These are phyloP conservation scores for Podospora fimiseda DNA, from an alignment of 495 filamentous ascomycete species.

Conservation along the genomic window DNA sequence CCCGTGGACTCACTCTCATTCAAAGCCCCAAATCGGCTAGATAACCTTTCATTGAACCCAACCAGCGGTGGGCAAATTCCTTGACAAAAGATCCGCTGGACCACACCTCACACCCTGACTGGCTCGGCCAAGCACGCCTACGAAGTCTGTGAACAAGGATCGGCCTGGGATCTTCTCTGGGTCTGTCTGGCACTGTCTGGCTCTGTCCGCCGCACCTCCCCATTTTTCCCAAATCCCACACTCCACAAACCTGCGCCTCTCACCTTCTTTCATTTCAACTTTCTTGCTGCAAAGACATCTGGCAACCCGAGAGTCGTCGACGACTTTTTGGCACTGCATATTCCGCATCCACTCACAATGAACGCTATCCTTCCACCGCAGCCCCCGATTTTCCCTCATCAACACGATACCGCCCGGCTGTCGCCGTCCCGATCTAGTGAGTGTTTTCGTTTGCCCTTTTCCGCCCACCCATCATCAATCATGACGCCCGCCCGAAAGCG, in stretches of 20 bases:
- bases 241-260: slow-evolving; percentile 17
- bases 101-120: slow-evolving; percentile 32
- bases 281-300: neutral
- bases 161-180: slow-evolving; percentile 17
- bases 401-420: slow-evolving; percentile 62
- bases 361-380: slow-evolving; percentile 47
- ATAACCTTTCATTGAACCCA: neutral
- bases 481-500: slow-evolving; percentile 5
- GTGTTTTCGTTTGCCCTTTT: slow-evolving; percentile 19
- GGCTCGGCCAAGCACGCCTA: slow-evolving; percentile 14
- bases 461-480: neutral
- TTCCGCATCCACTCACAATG: slow-evolving; percentile 29
- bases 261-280: slow-evolving; percentile 6
- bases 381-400: slow-evolving; percentile 69
- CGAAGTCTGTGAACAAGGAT: slow-evolving; percentile 24
- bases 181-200: no score
- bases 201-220: slow-evolving; percentile 34
- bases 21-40: neutral
- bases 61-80: neutral
- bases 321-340: slow-evolving; percentile 1
- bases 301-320: slow-evolving; percentile 7
- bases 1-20: no score
- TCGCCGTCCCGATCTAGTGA: slow-evolving; percentile 68
- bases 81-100: no score
- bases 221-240: slow-evolving; percentile 27